These are phyloP conservation scores for Paraphoma sp. DNA, from an alignment of 2,329 filamentous ascomycete species.

Conservation along the genomic window DNA sequence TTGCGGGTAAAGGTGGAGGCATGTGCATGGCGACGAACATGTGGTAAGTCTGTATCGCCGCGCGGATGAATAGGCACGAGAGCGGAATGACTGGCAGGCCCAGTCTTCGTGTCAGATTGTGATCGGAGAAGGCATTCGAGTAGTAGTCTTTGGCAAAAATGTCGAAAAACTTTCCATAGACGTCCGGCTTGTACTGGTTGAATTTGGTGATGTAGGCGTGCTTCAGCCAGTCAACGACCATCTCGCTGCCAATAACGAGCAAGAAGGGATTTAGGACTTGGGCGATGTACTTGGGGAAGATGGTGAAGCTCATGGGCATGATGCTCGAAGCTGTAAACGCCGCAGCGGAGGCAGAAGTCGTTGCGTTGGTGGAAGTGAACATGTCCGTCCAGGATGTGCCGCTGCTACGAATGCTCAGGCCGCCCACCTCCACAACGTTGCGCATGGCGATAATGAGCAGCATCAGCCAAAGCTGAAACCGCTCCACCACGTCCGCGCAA, in stretches of 20 bases:
- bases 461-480: constrained; percentile 98
- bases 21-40: constrained; percentile 95
- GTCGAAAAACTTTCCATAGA: constrained; percentile 90
- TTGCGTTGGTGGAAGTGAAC: constrained; percentile 54
- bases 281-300: constrained; percentile 84
- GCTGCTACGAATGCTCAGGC: constrained; percentile 64
- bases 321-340: constrained; percentile 73
- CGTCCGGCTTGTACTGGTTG: constrained; percentile 91
- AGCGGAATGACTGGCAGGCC: constrained; percentile 91
- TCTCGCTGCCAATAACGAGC: constrained; percentile 93
- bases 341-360: constrained; percentile 50
- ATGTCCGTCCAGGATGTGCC: constrained; percentile 37
- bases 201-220: constrained; percentile 99
- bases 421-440: constrained; percentile 94
- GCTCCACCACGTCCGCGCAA: constrained; percentile 94
- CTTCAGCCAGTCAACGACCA: constrained; percentile 96
- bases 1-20: constrained; percentile 72
- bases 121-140: constrained; percentile 90
- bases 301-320: constrained; percentile 87
- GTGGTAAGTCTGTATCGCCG: constrained; percentile 94
- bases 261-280: constrained; percentile 93
- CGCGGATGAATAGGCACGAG: constrained; percentile 92
- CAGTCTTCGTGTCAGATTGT: constrained; percentile 86
- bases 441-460: constrained; percentile 93
- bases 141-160: constrained; percentile 98